These are phyloP conservation scores for Fibroporia radiculosa DNA, from an alignment of 768 basidiomycete genomes.

Conservation along the genomic window DNA sequence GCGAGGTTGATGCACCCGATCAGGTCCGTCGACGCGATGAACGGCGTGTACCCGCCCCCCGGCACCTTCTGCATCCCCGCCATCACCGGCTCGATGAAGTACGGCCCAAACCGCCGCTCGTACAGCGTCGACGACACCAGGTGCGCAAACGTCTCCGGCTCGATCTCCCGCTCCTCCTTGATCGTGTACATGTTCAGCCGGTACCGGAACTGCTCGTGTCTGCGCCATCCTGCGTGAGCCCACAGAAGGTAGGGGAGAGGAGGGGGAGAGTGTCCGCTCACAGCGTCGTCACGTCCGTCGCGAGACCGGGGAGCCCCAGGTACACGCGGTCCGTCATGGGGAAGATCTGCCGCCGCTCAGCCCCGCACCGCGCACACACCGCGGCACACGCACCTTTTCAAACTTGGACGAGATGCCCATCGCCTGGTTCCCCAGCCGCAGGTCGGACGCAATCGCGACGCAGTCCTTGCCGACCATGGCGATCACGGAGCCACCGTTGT, in stretches of 20 bases:
- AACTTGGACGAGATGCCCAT: conserved; percentile 87
- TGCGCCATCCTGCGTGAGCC: conserved; percentile 29
- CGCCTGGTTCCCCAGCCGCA: conserved; percentile 84
- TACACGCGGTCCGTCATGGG: conserved; percentile 89
- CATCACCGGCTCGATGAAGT: conserved; percentile 94
- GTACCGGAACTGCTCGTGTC: conserved; percentile 86
- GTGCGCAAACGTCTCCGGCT: conserved; percentile 93
- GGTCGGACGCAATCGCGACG: conserved; percentile 95
- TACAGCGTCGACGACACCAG: conserved; percentile 94
- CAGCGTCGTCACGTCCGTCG: conserved; percentile 90
- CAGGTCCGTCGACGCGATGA: conserved; percentile 91
- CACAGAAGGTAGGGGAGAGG: not conserved
- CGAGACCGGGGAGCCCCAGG: conserved; percentile 87
- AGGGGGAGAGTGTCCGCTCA: conserved; percentile 30
- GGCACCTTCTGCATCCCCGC: conserved; percentile 78
- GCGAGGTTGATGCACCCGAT: conserved; percentile 92
- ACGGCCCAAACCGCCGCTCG: conserved; percentile 92
- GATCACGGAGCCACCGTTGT: conserved; percentile 96
- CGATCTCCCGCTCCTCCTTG: conserved; percentile 96
- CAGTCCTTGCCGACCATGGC: conserved; percentile 99
- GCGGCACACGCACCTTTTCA: conserved; percentile 64
- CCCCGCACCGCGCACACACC: not conserved
- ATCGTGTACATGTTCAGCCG: conserved; percentile 99
- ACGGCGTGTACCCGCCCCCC: conserved; percentile 72
- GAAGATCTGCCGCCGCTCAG: conserved; percentile 61